Evolutionary conservation across 805 yeast species (phyloP).

Genomic region (Kodamaea leandrae): DNA sequence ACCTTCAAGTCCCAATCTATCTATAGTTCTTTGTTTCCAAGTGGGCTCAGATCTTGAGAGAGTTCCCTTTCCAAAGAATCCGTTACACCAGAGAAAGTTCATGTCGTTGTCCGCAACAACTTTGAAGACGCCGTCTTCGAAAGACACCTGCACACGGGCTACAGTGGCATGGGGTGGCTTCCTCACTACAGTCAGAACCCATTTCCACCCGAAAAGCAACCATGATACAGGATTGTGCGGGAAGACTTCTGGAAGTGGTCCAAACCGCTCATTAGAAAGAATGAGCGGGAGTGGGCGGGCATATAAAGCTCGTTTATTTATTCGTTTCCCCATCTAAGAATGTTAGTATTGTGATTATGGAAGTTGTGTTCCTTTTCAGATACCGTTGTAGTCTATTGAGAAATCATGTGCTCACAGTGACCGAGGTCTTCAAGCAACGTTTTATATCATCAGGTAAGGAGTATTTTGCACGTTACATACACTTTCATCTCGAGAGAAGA

Average conservation of each 20-base stretch:
- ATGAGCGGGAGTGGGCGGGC: conserved; percentile 59
- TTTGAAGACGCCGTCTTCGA: conserved; percentile 32
- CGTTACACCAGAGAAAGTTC: conserved; percentile 69
- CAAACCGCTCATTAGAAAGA: conserved; percentile 33
- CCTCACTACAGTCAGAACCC: conserved; percentile 12
- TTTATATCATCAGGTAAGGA: conserved; percentile 20
- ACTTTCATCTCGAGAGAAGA: background rate
- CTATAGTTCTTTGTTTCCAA: conserved; percentile 67
- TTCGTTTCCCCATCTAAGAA: conserved; percentile 32
- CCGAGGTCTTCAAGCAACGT: conserved; percentile 30
- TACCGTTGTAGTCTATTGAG: conserved; percentile 97
- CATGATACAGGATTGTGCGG: conserved; percentile 72
- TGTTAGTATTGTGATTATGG: conserved; percentile 5
- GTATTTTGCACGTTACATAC: background rate
- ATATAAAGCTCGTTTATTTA: conserved; percentile 29
- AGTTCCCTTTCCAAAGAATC: conserved; percentile 92
- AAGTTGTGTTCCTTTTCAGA: conserved; percentile 50
- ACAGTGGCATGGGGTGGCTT: conserved; percentile 25
- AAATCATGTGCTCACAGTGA: conserved; percentile 71
- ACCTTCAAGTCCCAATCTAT: conserved; percentile 47
- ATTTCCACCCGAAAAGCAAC: conserved; percentile 42
- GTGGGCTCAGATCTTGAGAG: conserved; percentile 90
- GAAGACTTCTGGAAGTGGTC: conserved; percentile 49
- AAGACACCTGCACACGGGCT: conserved; percentile 21
- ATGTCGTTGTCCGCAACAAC: conserved; percentile 47